Evolutionary conservation across 164 flowering plant genomes (phyloP), one percentile per base, ranked within the genome.

Genomic region (Taxillus chinensis): DNA sequence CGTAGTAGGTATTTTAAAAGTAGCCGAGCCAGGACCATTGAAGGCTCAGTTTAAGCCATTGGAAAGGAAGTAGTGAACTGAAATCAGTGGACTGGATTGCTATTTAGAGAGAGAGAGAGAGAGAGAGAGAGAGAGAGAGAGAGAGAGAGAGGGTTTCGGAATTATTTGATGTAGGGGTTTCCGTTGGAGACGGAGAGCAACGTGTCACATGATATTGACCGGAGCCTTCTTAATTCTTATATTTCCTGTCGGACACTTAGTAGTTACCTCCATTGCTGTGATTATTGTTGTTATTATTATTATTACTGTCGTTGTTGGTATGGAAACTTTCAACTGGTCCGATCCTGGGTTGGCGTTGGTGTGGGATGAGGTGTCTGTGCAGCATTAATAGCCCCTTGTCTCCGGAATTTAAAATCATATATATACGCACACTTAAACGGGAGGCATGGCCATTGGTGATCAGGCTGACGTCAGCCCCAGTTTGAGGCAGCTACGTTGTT

Each of bases 361-460:
- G 51, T 8, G 51, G 14, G 51, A 5, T 16, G 27, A 52, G 70
- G 76, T 58, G 73, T 62, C 74, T 70, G 78, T 66, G 56, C 70
- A 72, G 76, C 60, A 78, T 75, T 82, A 75, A 80, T 77, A 78
- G 76, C 81, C 86, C 86, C 80, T 66, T 80, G 86, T 82, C 81
- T 61, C 69, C 81, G 81, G 83, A 73, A 57, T 58, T 62, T 68
- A 75, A 69, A 54, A 46, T 59, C 9, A n/a, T 15, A 38, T 39
- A 13, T 39, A 58, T 59, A 15, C 10, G 39, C 27, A 27, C 27
- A 27, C 27, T 27, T 27, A 27, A 27, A 27, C 27, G 27, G 27
- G 27, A 27, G 27, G 27, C 27, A 27, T 27, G 27, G 27, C 27
- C 27, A 27, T 2, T 27, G 27, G 27, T 27, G 27, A n/a, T n/a